These are phyloP conservation scores for Lipomyces mesembrius DNA, from an alignment of 805 yeast genomes.

Conservation along the genomic window DNA sequence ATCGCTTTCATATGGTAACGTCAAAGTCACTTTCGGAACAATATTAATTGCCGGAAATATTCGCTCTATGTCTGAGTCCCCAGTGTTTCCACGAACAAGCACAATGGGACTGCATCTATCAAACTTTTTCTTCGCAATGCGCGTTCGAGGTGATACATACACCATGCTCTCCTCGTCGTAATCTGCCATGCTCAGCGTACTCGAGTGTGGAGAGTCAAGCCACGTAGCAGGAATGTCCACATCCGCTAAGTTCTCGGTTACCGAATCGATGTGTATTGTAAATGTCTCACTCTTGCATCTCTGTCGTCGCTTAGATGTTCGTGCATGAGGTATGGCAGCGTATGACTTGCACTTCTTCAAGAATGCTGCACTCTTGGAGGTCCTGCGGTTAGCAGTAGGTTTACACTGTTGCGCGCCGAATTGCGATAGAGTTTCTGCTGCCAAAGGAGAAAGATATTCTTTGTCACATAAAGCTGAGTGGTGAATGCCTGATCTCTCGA, in stretches of 20 bases:
- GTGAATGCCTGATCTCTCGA: background rate
- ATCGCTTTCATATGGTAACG: background rate
- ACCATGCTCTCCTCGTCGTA: background rate
- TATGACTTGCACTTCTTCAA: slow-evolving; percentile 1
- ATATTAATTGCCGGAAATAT: background rate
- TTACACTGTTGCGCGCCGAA: background rate
- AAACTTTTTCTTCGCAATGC: background rate
- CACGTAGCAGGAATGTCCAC: background rate
- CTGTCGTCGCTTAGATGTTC: background rate
- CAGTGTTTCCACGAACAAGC: background rate
- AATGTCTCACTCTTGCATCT: background rate
- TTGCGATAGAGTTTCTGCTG: background rate
- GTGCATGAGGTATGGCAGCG: background rate
- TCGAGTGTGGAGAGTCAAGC: background rate
- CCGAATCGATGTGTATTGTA: background rate
- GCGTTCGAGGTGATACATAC: background rate
- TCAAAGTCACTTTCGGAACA: background rate
- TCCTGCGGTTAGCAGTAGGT: background rate
- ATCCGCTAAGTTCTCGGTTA: background rate
- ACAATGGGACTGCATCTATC: background rate
- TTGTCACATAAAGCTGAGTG: background rate
- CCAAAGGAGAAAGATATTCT: background rate
- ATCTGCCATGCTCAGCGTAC: background rate
- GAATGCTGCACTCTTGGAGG: background rate
- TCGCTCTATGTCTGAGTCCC: background rate